These are phyloP conservation scores for Colletotrichum simmondsii DNA, from an alignment of 2,329 filamentous ascomycete species.

Conservation along the genomic window DNA sequence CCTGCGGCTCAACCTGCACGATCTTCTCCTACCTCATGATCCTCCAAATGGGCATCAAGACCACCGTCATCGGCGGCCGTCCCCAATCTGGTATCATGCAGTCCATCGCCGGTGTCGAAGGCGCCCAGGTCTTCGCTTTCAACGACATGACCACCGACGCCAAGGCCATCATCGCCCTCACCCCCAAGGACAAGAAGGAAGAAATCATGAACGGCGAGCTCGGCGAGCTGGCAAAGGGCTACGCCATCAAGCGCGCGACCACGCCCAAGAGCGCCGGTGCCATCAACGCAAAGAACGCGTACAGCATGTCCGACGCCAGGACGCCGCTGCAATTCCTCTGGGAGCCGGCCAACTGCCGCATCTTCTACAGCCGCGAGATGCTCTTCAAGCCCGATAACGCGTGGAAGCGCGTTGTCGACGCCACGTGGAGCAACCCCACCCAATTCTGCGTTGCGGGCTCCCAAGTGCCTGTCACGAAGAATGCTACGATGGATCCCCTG, in stretches of 20 bases:
- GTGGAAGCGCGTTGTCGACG: conserved; percentile 52
- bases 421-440: conserved; percentile 46
- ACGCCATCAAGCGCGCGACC: conserved; percentile 43
- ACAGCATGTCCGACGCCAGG: conserved; percentile 41
- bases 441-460: conserved; percentile 47
- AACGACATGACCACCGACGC: conserved; percentile 42
- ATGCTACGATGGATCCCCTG: conserved; percentile 36
- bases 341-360: conserved; percentile 57
- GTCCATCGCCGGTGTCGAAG: conserved; percentile 60
- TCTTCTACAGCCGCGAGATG: conserved; percentile 59
- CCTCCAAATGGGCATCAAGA: conserved; percentile 58
- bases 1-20: conserved; percentile 65
- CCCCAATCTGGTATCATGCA: conserved; percentile 57
- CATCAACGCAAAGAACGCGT: conserved; percentile 50
- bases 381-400: conserved; percentile 49
- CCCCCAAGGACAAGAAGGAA: conserved; percentile 32
- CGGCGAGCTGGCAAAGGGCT: conserved; percentile 44
- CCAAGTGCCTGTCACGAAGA: conserved; percentile 36
- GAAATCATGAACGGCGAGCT: conserved; percentile 40
- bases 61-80: conserved; percentile 59
- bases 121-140: conserved; percentile 49
- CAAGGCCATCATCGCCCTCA: conserved; percentile 39
- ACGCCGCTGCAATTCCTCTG: conserved; percentile 58
- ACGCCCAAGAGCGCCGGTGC: conserved; percentile 38
- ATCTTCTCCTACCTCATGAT: conserved; percentile 66